Conservation (phyloP, 2,329 filamentous ascomycete species). For the Fusarium nurragi region DNA sequence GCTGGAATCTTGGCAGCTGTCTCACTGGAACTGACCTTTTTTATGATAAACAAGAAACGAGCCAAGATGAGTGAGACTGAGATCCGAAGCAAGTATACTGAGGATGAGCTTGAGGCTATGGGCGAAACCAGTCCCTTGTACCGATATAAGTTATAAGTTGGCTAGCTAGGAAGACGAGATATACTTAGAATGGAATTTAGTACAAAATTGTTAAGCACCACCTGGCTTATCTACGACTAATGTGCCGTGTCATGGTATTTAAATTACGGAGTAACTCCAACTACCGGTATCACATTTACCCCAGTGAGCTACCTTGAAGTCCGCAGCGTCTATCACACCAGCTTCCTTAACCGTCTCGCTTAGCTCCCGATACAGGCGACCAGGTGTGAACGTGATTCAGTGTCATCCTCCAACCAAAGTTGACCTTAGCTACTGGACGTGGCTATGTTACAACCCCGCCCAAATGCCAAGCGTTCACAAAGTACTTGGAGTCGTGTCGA, state of each 20-base stretch:
- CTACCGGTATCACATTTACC: no score
- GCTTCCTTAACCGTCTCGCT: background rate
- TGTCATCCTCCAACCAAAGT: background rate
- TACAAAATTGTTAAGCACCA: background rate
- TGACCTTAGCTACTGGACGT: background rate
- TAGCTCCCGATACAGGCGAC: background rate
- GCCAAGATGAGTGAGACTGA: slow-evolving; percentile 39
- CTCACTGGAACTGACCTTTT: slow-evolving; percentile 35
- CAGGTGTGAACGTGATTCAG: background rate
- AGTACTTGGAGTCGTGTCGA: slow-evolving; percentile 20
- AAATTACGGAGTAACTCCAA: no score
- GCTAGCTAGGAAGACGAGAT: background rate
- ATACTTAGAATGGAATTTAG: no score
- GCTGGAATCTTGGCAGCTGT: slow-evolving; percentile 27
- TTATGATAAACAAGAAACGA: slow-evolving; percentile 41
- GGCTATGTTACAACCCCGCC: slow-evolving; percentile 16
- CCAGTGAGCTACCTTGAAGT: no score
- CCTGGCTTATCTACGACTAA: background rate
- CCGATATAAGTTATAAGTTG: slow-evolving; percentile 6
- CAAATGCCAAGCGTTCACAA: slow-evolving; percentile 28
- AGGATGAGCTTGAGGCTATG: slow-evolving; percentile 46
- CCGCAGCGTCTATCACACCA: no score
- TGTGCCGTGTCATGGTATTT: background rate
- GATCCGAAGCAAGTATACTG: slow-evolving; percentile 43
- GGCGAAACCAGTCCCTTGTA: slow-evolving; percentile 48